Conservation (phyloP, 2,329 filamentous ascomycete species). For the Paracamarosporium sp. region DNA sequence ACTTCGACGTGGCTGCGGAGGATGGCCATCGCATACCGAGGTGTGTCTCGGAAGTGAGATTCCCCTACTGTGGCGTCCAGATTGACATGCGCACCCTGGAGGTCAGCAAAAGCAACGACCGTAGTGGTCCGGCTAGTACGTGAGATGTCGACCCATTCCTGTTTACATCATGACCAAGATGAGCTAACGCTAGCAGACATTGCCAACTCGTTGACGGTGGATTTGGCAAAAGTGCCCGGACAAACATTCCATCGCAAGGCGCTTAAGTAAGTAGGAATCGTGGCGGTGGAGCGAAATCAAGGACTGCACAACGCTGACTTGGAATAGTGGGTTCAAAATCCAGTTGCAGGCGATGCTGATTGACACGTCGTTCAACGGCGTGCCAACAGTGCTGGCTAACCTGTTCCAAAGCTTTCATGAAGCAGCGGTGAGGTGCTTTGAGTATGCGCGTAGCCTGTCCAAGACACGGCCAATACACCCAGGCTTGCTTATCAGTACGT, state of each 20-base stretch:
- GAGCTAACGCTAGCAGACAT: constrained; percentile 52
- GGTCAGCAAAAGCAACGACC: constrained; percentile 71
- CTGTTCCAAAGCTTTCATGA: constrained; percentile 77
- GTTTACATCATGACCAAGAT: constrained; percentile 1
- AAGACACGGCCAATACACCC: constrained; percentile 62
- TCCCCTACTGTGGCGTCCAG: constrained; percentile 86
- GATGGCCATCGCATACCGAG: constrained; percentile 42
- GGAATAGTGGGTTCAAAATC: constrained; percentile 72
- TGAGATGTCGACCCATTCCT: constrained; percentile 11
- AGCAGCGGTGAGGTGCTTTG: constrained; percentile 75
- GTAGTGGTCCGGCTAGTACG: constrained; percentile 59
- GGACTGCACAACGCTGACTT: constrained; percentile 19
- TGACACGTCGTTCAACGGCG: constrained; percentile 78
- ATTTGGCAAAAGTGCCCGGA: constrained; percentile 74
- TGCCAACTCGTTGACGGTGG: constrained; percentile 78
- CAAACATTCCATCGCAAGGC: constrained; percentile 81
- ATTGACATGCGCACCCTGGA: constrained; percentile 79
- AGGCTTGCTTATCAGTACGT: constrained; percentile 66
- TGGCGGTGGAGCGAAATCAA: constrained; percentile 6
- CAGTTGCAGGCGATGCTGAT: constrained; percentile 86
- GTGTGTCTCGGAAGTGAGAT: constrained; percentile 57
- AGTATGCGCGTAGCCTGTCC: constrained; percentile 67
- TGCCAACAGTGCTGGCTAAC: constrained; percentile 73
- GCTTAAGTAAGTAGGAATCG: constrained; percentile 61
- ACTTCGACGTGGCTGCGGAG: constrained; percentile 75